phyloP scores from a whole-genome alignment of 352 stramenopile genomes.

The Globisporangium lucens region DNA sequence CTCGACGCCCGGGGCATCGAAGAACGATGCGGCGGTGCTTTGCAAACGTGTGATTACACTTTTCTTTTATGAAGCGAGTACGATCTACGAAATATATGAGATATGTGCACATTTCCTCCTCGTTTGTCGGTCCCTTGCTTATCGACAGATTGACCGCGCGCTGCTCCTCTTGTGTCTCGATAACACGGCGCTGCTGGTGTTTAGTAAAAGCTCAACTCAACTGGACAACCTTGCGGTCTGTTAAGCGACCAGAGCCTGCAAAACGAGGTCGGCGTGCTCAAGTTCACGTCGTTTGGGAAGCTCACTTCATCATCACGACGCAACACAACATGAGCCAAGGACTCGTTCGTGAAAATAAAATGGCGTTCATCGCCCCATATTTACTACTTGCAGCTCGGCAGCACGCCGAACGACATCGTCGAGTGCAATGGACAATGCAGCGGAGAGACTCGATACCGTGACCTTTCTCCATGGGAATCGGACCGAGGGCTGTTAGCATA shows the following conservation, averaged over 20 bases:
- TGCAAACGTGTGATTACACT: no score
- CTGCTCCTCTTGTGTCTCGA: slow-evolving; percentile 95
- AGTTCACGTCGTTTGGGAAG: slow-evolving; percentile 92
- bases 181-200: slow-evolving; percentile 88
- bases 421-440: no score
- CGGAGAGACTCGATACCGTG: no score
- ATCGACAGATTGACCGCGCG: slow-evolving; percentile 82
- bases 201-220: slow-evolving; percentile 97
- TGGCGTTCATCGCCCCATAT: slow-evolving; percentile 91
- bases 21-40: no score
- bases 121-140: no score
- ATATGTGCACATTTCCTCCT: no score
- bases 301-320: slow-evolving; percentile 76
- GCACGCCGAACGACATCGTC: slow-evolving; percentile 48
- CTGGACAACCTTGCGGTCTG: slow-evolving; percentile 83
- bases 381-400: slow-evolving; percentile 91
- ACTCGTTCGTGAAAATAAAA: slow-evolving; percentile 95
- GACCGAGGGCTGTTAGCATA: slow-evolving; percentile 67
- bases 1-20: no score
- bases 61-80: no score
- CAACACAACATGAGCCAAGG: slow-evolving; percentile 89
- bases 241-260: slow-evolving; percentile 92
- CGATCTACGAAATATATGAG: no score
- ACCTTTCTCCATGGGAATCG: slow-evolving; percentile 87
- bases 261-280: slow-evolving; percentile 92